Evolutionary conservation across 257 asterid species (phyloP).

Genomic region (Datura wrightii): DNA sequence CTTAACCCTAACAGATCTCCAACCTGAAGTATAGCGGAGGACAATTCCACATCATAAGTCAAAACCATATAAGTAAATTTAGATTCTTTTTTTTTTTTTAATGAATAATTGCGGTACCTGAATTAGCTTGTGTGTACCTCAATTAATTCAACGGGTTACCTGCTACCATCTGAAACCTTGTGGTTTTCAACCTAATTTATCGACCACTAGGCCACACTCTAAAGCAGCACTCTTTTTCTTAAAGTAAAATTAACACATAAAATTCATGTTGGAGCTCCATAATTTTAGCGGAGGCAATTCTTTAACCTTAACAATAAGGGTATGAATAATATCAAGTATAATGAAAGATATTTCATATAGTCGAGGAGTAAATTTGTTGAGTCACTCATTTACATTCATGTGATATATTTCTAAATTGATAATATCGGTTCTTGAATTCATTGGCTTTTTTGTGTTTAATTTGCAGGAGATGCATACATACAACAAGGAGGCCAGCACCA

Average conservation of each 20-base stretch:
- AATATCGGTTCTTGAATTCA: neutral
- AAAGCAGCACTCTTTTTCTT: neutral
- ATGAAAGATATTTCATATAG: neutral
- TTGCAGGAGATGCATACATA: conserved; percentile 12
- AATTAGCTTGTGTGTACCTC: neutral
- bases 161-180: neutral
- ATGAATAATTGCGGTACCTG: too few species aligned
- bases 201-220: neutral
- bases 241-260: neutral
- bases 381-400: neutral
- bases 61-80: neutral
- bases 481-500: neutral
- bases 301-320: neutral
- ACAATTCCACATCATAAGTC: neutral
- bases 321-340: neutral
- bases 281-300: neutral
- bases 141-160: neutral
- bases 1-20: neutral
- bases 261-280: neutral
- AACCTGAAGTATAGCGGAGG: neutral
- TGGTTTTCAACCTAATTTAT: neutral
- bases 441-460: neutral
- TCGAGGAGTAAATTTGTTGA: neutral
- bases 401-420: neutral
- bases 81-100: too few species aligned